Evolutionary conservation across 2,329 filamentous ascomycete species (phyloP).

Genomic region (Stagonosporopsis tanaceti): DNA sequence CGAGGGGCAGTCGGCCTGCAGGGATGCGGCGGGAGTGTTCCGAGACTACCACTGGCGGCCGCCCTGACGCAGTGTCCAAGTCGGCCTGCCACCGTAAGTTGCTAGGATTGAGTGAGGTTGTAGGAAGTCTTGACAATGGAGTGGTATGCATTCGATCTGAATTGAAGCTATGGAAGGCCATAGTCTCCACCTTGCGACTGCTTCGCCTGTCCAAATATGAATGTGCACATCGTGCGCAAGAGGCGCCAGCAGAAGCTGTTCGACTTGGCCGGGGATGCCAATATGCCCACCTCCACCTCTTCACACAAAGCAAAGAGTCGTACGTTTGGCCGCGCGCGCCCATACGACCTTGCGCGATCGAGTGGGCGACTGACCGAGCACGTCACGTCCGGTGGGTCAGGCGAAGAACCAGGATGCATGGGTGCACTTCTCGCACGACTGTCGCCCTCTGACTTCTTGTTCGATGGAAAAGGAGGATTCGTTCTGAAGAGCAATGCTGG

Average conservation of each 20-base stretch:
- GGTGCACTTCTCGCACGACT: neutral
- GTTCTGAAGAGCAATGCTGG: neutral
- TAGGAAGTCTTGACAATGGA: neutral
- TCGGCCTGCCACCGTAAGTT: neutral
- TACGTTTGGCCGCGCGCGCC: neutral
- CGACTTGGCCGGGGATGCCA: neutral
- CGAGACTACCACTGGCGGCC: conserved; percentile 3
- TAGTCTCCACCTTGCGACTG: neutral
- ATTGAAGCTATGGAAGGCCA: conserved; percentile 6
- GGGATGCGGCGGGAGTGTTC: conserved; percentile 13
- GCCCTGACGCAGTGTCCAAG: neutral
- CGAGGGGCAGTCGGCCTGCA: conserved; percentile 9
- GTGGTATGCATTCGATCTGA: conserved; percentile 3
- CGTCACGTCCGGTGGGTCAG: neutral
- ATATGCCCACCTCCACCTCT: neutral
- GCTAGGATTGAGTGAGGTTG: neutral
- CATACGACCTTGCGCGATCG: neutral
- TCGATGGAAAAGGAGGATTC: neutral
- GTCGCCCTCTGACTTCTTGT: neutral
- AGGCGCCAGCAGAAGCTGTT: neutral
- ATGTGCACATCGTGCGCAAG: neutral
- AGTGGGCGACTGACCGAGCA: neutral
- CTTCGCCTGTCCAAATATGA: neutral
- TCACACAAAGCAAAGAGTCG: neutral
- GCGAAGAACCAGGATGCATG: neutral